A percentile compares a stretch with the other conserved stretches of the same genome.
phyloP scores from a whole-genome alignment of 148 eudicot species.

The Vaccinium darrowii region DNA sequence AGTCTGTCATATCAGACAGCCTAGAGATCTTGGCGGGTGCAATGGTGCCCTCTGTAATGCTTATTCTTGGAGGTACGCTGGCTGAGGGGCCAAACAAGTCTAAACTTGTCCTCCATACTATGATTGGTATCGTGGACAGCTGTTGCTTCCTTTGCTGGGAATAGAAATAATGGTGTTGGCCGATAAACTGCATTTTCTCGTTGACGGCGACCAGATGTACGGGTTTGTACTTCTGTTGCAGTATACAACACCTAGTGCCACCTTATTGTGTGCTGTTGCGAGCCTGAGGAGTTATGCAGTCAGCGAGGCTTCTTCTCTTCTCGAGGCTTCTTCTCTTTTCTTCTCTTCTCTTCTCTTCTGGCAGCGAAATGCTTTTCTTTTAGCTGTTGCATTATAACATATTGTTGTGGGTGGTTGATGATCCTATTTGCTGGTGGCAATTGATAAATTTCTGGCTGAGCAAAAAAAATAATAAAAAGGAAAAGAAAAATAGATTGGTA shows the following conservation, averaged over 20 bases:
- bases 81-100: constrained; percentile 69
- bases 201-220: constrained; percentile 54
- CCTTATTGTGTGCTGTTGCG: constrained; percentile 67
- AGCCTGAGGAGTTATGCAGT: constrained; percentile 70
- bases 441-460: background rate
- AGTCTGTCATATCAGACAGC: constrained; percentile 58
- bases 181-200: constrained; percentile 43
- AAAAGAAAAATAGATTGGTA: background rate
- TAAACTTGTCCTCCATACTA: constrained; percentile 51
- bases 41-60: constrained; percentile 74
- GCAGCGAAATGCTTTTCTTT: constrained; percentile 2
- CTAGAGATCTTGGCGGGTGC: constrained; percentile 63
- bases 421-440: background rate
- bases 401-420: background rate
- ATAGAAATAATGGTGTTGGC: constrained; percentile 51
- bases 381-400: background rate
- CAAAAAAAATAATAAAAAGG: background rate
- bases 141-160: constrained; percentile 31
- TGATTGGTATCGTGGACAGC: constrained; percentile 31
- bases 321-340: too few relatives aligned
- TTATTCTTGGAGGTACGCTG: constrained; percentile 68
- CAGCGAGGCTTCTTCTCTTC: constrained; percentile 48
- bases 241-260: constrained; percentile 69
- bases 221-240: constrained; percentile 60
- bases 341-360: too few relatives aligned